A percentile compares a stretch with the other conserved stretches of the same genome.
These are phyloP conservation scores for Peronosclerospora sorghi DNA, from an alignment of 352 stramenopile species.

Conservation along the genomic window DNA sequence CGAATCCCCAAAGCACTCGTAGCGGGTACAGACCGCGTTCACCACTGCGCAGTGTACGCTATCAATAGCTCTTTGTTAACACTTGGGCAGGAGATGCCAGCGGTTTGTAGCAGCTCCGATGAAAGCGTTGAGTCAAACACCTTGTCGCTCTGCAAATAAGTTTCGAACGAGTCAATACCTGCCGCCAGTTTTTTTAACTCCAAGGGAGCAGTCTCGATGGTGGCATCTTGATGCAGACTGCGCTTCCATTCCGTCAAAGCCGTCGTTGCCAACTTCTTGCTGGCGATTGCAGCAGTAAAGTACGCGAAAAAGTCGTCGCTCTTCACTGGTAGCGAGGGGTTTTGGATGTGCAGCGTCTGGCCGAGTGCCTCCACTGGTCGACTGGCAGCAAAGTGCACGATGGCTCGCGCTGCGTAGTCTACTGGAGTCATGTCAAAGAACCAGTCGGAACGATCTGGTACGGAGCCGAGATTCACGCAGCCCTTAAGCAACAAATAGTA, in stretches of 20 bases:
- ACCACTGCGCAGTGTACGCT: conserved; percentile 37
- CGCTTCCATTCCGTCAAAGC: conserved; percentile 33
- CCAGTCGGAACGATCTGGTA: conserved; percentile 60
- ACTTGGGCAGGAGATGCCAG: conserved; percentile 29
- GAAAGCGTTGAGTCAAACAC: conserved; percentile 47
- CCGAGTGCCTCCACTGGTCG: conserved; percentile 42
- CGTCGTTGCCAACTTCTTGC: conserved; percentile 17
- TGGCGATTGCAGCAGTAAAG: conserved; percentile 19
- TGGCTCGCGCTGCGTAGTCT: conserved; percentile 81
- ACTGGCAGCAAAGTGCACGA: conserved; percentile 67
- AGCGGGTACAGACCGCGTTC: too few species aligned
- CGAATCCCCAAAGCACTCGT: too few species aligned
- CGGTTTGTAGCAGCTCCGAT: conserved; percentile 25
- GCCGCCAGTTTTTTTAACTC: conserved; percentile 51
- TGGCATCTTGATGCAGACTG: conserved; percentile 18
- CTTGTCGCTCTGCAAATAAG: conserved; percentile 53
- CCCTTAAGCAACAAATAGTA: conserved; percentile 83
- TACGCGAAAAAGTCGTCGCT: conserved; percentile 42
- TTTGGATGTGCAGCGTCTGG: conserved; percentile 72
- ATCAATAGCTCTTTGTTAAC: conserved; percentile 30
- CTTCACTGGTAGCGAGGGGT: conserved; percentile 26
- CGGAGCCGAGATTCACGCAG: conserved; percentile 45
- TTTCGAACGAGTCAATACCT: conserved; percentile 52
- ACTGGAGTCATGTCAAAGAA: conserved; percentile 88
- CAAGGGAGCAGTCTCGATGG: conserved; percentile 15